Percentiles rank a stretch among this genome's conserved stretches.
These are phyloP conservation scores for Brassica balearica DNA, from an alignment of 441 rosid genomes.

Conservation along the genomic window DNA sequence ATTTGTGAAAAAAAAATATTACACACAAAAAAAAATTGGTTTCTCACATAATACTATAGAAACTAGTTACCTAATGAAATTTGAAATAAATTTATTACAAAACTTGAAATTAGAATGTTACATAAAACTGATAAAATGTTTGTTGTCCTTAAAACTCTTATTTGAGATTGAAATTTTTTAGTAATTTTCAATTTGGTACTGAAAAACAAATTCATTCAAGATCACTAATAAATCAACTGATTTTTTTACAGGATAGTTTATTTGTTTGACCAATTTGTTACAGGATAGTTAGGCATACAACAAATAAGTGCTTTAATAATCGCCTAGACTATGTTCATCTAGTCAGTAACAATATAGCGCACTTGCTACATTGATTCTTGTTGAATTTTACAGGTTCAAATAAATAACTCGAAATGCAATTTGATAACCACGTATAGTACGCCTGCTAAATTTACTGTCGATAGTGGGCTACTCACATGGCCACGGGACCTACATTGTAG, in stretches of 20 bases:
- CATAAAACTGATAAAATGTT: background rate
- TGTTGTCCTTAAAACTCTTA: background rate
- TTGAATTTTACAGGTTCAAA: background rate
- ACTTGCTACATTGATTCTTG: background rate
- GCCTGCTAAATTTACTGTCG: conserved; percentile 29
- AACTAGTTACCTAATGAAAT: no score
- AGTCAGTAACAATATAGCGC: background rate
- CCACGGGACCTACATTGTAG: conserved; percentile 7
- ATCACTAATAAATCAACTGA: background rate
- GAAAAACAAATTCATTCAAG: background rate
- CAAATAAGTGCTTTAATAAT: background rate
- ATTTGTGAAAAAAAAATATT: no score
- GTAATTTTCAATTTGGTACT: background rate
- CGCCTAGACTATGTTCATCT: background rate
- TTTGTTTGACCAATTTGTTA: background rate
- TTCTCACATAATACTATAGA: no score
- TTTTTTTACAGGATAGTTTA: background rate
- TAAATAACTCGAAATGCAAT: background rate
- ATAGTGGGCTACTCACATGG: conserved; percentile 23
- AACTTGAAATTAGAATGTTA: background rate
- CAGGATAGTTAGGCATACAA: conserved; percentile 13
- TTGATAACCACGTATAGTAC: conserved; percentile 10
- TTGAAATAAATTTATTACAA: no score
- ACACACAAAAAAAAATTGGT: background rate
- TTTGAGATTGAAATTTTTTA: background rate